Evolutionary conservation across 371 early-diverging fungal genomes (phyloP), one percentile per base, ranked within the genome.

Genomic region (Dichotomocladium elegans): DNA sequence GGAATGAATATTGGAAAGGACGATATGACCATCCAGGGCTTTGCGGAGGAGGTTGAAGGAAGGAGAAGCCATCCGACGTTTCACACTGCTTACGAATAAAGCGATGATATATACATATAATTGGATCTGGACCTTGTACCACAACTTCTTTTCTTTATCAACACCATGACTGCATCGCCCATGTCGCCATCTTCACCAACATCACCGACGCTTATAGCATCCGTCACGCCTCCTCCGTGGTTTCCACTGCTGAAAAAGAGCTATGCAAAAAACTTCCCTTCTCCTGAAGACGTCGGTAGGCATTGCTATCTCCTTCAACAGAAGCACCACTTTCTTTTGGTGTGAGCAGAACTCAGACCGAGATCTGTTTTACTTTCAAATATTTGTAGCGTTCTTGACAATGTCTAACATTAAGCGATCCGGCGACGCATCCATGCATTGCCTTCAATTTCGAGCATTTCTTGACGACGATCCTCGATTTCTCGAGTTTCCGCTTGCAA

Each of bases 381-480:
- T n/a, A n/a, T 43, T 43, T 44, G n/a, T 53, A 35, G 34, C 43
- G 0, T 25, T 24, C 30, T 11, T 48, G 17, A 30, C 40, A 31
- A 33, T n/a, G 11, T 40, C 25, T 28, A 40, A 21, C 15, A 25
- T 34, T 30, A 73, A 70, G 24, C 60, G 80, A 24, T 73, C 70
- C 8, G 77, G 76, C 3, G 68, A 77, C 21, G 66, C 60, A 29
- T 74, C 80, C 12, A 72, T 73, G 64, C 80, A 80, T 45, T 71
- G 67, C 27, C 51, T 80, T 14, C 61, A 47, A 4, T 82, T 85
- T 46, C 72, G 67, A 45, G 74, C 76, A 15, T 81, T 82, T 64
- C 52, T 85, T 27, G 68, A 73, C 26, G 77, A 81, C 25, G 80
- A 82, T 67, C 59, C 64, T 1, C 72, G 80, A 15, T 79, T 80